phyloP scores from a whole-genome alignment of 345 rosid species.

The Draba incana region DNA sequence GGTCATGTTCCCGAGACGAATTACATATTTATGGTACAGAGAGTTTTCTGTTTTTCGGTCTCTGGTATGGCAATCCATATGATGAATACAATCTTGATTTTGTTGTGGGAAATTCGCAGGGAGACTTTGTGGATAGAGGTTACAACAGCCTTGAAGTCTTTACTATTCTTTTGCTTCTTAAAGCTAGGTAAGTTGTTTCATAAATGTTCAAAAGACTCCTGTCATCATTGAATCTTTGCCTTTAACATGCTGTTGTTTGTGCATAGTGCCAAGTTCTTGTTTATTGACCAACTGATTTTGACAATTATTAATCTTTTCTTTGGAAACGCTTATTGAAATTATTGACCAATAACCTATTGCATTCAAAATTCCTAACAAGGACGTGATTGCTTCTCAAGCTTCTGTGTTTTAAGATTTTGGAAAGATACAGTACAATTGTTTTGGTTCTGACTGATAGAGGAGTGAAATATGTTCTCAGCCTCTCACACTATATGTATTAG shows the following conservation, averaged over 20 bases:
- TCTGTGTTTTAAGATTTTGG: conserved; percentile 1
- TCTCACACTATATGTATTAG: neutral
- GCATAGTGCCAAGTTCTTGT: neutral
- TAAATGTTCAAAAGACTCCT: neutral
- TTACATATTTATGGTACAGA: conserved; percentile 86
- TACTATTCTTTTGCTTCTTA: conserved; percentile 88
- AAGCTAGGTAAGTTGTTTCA: conserved; percentile 66
- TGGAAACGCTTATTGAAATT: neutral
- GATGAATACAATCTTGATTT: neutral
- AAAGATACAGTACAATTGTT: neutral
- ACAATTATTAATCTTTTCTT: neutral
- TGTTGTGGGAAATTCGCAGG: conserved; percentile 50
- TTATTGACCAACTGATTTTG: conserved; percentile 5
- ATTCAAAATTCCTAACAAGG: neutral
- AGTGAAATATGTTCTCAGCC: neutral
- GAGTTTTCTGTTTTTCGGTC: neutral
- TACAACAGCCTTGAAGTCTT: conserved; percentile 97
- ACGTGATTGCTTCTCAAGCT: conserved; percentile 1
- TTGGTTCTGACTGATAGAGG: neutral
- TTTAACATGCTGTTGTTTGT: neutral
- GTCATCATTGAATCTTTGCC: conserved; percentile 7
- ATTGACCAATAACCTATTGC: neutral
- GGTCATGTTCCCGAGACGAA: conserved; percentile 98
- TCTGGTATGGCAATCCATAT: neutral
- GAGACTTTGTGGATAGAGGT: conserved; percentile 94